phyloP scores from a whole-genome alignment of 2,329 filamentous ascomycete genomes.

The Dendrostoma leiphaemia region DNA sequence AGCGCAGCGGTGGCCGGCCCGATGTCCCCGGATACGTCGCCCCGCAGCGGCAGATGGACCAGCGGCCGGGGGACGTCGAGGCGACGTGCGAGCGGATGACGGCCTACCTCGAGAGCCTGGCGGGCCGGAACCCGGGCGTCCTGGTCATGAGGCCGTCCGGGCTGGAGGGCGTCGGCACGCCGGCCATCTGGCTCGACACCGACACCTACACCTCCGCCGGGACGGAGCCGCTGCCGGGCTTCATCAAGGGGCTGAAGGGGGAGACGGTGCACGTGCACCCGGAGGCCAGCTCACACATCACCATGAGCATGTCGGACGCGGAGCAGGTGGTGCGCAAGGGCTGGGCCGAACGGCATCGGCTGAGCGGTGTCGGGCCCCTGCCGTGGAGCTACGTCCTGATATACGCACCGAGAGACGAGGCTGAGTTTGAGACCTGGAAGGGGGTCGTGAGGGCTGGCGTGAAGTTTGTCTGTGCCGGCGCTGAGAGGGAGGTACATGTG shows the following conservation, averaged over 20 bases:
- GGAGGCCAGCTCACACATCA: constrained; percentile 38
- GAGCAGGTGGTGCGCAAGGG: constrained; percentile 31
- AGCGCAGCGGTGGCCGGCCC: constrained; percentile 27
- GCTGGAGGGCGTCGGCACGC: constrained; percentile 31
- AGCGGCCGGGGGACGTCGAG: constrained; percentile 17
- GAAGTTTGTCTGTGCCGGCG: constrained; percentile 12
- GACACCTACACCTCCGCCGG: constrained; percentile 9
- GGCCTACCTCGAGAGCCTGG: constrained; percentile 25
- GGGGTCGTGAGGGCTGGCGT: constrained; percentile 21
- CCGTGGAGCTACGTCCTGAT: constrained; percentile 38
- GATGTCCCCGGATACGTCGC: constrained; percentile 32
- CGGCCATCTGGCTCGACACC: constrained; percentile 27
- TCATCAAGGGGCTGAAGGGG: constrained; percentile 21
- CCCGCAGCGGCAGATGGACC: constrained; percentile 37
- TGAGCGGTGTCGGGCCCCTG: constrained; percentile 29
- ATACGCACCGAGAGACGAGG: constrained; percentile 37
- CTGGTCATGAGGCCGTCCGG: constrained; percentile 27
- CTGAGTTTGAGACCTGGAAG: constrained; percentile 33
- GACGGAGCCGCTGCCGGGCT: constrained; percentile 4
- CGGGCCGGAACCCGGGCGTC: constrained; percentile 26
- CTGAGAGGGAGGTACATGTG: constrained; percentile 2
- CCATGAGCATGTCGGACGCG: constrained; percentile 36
- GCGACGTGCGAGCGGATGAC: constrained; percentile 22
- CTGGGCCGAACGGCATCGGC: constrained; percentile 39
- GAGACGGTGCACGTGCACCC: constrained; percentile 38